Evolutionary conservation across 257 asterid genomes (phyloP).

Genomic region (Agastache rugosa): DNA sequence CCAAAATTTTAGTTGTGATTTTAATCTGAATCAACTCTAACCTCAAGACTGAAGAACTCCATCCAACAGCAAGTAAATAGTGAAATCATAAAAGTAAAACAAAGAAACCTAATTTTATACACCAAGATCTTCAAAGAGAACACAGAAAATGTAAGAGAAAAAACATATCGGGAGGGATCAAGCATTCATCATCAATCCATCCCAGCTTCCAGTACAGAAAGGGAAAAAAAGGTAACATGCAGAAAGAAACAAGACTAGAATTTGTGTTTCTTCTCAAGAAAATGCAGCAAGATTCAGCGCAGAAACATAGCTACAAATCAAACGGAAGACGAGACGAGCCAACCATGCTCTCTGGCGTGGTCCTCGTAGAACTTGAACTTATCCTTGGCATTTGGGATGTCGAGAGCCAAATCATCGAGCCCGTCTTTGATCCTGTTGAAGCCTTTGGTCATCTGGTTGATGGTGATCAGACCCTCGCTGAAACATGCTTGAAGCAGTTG

Average conservation of each 20-base stretch:
- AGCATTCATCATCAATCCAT: conserved; percentile 31
- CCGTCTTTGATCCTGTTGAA: conserved; percentile 85
- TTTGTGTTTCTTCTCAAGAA: conserved; percentile 34
- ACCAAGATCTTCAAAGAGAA: conserved; percentile 14
- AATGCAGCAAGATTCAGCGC: conserved; percentile 38
- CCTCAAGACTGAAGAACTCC: too few species aligned
- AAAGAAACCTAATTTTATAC: conserved; percentile 40
- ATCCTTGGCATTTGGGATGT: conserved; percentile 87
- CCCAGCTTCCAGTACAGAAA: conserved; percentile 28
- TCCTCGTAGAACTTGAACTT: conserved; percentile 69
- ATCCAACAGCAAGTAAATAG: not conserved
- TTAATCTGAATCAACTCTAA: not conserved
- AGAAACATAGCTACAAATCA: conserved; percentile 37
- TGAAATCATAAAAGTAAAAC: conserved; percentile 9
- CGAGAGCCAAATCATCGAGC: conserved; percentile 93
- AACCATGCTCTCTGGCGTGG: conserved; percentile 63
- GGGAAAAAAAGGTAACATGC: conserved; percentile 1
- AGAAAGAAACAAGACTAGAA: conserved; percentile 2
- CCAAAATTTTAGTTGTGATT: not conserved
- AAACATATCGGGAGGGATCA: not conserved
- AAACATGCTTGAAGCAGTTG: conserved; percentile 78
- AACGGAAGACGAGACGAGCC: conserved; percentile 61
- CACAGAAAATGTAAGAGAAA: conserved; percentile 6
- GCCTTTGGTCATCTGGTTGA: conserved; percentile 95
- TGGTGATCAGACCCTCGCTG: conserved; percentile 87